These are phyloP conservation scores for Neoarthrinium moseri DNA, from an alignment of 2,329 filamentous ascomycete genomes.

Conservation along the genomic window DNA sequence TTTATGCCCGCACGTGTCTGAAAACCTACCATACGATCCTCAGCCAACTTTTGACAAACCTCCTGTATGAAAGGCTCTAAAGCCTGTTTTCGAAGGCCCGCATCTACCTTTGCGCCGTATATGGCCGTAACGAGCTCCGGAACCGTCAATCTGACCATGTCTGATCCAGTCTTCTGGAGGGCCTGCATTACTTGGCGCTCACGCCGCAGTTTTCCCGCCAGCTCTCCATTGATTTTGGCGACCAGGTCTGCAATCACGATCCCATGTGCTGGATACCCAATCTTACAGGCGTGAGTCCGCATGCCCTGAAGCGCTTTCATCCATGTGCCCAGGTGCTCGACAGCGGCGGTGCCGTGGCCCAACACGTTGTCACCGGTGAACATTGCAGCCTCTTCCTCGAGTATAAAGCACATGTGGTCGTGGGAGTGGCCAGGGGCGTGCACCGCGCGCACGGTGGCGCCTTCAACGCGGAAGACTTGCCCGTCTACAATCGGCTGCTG, in stretches of 20 bases:
- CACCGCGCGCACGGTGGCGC: slow-evolving; percentile 26
- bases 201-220: slow-evolving; percentile 71
- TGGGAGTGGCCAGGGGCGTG: slow-evolving; percentile 65
- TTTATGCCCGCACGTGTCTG: slow-evolving; percentile 31
- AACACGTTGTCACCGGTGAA: slow-evolving; percentile 87
- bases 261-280: slow-evolving; percentile 85
- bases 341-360: slow-evolving; percentile 79
- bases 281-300: slow-evolving; percentile 57
- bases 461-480: slow-evolving; percentile 47
- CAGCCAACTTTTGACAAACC: slow-evolving; percentile 40
- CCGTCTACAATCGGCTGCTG: slow-evolving; percentile 54
- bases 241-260: slow-evolving; percentile 69
- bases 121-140: slow-evolving; percentile 40
- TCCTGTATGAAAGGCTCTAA: slow-evolving; percentile 43
- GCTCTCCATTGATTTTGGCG: slow-evolving; percentile 75
- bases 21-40: slow-evolving; percentile 41
- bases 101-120: slow-evolving; percentile 36
- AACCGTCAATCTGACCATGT: slow-evolving; percentile 34
- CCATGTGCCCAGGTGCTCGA: slow-evolving; percentile 72
- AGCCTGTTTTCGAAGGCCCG: slow-evolving; percentile 31
- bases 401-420: slow-evolving; percentile 76
- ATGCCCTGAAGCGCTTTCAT: slow-evolving; percentile 66
- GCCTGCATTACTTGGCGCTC: slow-evolving; percentile 73
- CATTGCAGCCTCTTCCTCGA: slow-evolving; percentile 76
- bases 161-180: too few relatives aligned